Percentiles rank a stretch among this genome's conserved stretches.
Conservation (phyloP, 805 yeast species). For the Starmerella bacillaris region DNA sequence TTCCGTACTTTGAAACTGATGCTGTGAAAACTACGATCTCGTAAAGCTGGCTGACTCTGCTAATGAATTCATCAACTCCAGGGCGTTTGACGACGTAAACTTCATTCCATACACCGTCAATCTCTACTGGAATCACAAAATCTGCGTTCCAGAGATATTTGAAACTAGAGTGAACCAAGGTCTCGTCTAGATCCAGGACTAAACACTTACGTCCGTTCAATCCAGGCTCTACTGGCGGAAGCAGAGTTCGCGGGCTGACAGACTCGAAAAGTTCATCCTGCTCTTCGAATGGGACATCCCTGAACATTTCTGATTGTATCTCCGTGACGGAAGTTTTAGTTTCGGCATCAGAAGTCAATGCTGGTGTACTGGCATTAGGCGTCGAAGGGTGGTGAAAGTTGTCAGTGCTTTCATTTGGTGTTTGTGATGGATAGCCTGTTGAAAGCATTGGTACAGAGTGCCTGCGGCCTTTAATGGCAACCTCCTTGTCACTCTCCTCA, state of each 20-base stretch:
- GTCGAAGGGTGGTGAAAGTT: background rate
- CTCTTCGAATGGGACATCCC: background rate
- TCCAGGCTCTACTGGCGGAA: conserved; percentile 35
- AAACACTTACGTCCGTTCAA: conserved; percentile 62
- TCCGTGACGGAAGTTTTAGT: background rate
- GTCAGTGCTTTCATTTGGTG: too few species aligned
- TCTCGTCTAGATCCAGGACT: conserved; percentile 84
- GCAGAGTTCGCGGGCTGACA: conserved; percentile 26
- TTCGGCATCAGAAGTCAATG: background rate
- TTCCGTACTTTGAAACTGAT: conserved; percentile 86
- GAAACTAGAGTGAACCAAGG: conserved; percentile 88
- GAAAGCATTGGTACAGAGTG: conserved; percentile 1
- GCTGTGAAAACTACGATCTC: conserved; percentile 98
- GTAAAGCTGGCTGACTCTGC: conserved; percentile 62
- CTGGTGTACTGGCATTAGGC: background rate
- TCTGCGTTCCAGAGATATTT: conserved; percentile 84
- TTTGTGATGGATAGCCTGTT: background rate
- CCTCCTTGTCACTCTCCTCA: conserved; percentile 6
- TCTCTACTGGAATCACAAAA: conserved; percentile 93
- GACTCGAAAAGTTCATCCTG: background rate
- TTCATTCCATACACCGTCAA: conserved; percentile 78
- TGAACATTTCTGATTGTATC: background rate
- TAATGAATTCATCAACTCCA: conserved; percentile 87
- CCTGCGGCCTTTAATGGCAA: conserved; percentile 11
- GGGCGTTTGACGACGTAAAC: conserved; percentile 95